Base-by-base conservation (phyloP, 1,284 basidiomycete genomes). In the Takashimella koratensis region DNA sequence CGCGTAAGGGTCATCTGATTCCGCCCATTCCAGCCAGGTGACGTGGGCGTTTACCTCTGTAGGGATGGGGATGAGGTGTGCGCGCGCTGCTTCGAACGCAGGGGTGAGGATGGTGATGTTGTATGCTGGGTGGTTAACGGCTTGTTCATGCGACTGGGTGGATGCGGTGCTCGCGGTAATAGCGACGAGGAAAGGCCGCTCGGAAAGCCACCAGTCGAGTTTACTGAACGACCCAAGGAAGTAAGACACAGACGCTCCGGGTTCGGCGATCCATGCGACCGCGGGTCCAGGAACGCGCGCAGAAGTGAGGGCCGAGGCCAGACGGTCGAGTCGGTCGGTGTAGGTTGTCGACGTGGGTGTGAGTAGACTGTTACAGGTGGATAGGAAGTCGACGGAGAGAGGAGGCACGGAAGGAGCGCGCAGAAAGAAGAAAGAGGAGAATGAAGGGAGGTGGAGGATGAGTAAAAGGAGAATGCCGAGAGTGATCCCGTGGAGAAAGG, bases 121-220 rank as follows among this genome's bases (percentile, higher is more conserved):
- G 75, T 36, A 36, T 2, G 21, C 47, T 36, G 36, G 36, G n/a
- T 46, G 24, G n/a, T 40, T 80, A 76, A 39, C 63, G 59, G 11
- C 62, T 3, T 68, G 63, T 27, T 63, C 71, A 19, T 70, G 61
- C 16, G 40, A 40, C 22, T 43, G 8, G 19, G 8, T 16, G 8
- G 10, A 8, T 21, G 10, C 60, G 54, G 23, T 64, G 3, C 39
- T 3, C 23, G 53, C 20, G 19, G 80, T 79, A 47, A 92, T 66
- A 46, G 87, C 79, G 30, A 91, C 75, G 4, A 93, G 75, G 24
- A 92, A 79, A 0, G 88, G 88, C 1, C 89, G 80, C 73, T 92
- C 90, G 6, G 86, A 87, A 22, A 87, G 79, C 45, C 66, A 64
- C 90, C 90, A 92, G 16, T 80, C 60, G 11, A 49, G 64, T 0